phyloP scores from a whole-genome alignment of 306 rosid genomes.

The Acacia confusa region DNA sequence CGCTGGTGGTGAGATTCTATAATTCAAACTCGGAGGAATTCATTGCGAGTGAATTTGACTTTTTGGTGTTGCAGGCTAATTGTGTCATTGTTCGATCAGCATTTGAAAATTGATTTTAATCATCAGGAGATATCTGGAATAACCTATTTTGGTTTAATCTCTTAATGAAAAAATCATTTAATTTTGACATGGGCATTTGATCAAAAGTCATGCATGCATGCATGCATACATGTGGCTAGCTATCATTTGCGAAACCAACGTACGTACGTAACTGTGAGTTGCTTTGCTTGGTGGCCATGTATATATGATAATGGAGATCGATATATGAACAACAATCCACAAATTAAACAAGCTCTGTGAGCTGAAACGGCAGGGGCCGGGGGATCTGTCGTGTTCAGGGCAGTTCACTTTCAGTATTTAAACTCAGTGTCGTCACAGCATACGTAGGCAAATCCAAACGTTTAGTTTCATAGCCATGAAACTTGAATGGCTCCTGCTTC shows the following conservation, averaged over 20 bases:
- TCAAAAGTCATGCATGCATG: too few species aligned
- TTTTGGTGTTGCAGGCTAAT: not conserved
- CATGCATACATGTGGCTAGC: too few species aligned
- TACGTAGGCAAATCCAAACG: not conserved
- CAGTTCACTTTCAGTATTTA: not conserved
- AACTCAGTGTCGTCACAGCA: not conserved
- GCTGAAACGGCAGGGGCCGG: not conserved
- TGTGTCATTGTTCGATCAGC: too few species aligned
- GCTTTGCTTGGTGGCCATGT: not conserved
- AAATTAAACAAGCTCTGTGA: not conserved
- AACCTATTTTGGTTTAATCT: too few species aligned
- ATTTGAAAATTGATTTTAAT: too few species aligned
- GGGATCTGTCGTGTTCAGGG: not conserved
- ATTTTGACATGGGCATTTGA: too few species aligned
- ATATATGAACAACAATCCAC: not conserved
- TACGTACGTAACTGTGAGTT: not conserved
- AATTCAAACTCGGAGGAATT: not conserved
- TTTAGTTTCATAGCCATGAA: not conserved
- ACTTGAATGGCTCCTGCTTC: not conserved
- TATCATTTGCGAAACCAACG: too few species aligned
- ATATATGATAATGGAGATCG: not conserved
- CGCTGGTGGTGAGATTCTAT: not conserved
- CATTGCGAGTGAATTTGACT: not conserved
- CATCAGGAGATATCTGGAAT: too few species aligned
- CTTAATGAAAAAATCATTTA: too few species aligned